Conservation (phyloP, 2,329 filamentous ascomycete species). For the Drechslerella dactyloides region DNA sequence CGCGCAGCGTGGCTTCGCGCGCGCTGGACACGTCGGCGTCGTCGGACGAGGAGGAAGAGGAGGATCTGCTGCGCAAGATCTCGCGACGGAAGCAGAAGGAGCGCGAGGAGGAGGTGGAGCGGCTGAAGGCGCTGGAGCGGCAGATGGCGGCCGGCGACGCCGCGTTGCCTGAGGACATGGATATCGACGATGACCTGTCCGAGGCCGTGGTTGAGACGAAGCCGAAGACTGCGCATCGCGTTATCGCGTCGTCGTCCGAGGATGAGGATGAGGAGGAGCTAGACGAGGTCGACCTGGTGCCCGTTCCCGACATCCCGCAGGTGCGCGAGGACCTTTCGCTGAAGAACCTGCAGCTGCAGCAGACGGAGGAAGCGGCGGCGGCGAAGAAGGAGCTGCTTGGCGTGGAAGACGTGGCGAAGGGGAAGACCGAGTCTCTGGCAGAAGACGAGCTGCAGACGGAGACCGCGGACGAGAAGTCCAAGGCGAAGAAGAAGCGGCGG, state of each 20-base stretch:
- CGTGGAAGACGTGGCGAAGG: constrained; percentile 18
- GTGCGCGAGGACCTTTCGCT: constrained; percentile 33
- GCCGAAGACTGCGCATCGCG: constrained; percentile 21
- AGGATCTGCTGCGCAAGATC: constrained; percentile 29
- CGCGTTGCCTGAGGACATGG: constrained; percentile 59
- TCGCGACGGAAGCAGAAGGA: constrained; percentile 39
- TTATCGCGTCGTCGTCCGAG: constrained; percentile 57
- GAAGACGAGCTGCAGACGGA: constrained; percentile 59
- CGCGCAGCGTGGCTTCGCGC: constrained; percentile 81
- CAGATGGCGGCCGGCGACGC: constrained; percentile 1
- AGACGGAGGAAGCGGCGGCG: constrained; percentile 22
- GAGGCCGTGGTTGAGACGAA: constrained; percentile 61
- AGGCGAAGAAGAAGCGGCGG: constrained; percentile 53
- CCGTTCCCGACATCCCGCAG: constrained; percentile 43
- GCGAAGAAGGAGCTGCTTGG: constrained; percentile 18
- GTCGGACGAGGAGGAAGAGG: constrained; percentile 54
- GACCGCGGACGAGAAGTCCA: constrained; percentile 53
- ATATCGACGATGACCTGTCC: constrained; percentile 66
- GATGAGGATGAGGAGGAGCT: constrained; percentile 55
- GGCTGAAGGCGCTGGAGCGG: constrained; percentile 23
- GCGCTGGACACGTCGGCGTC: constrained; percentile 63
- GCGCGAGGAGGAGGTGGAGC: constrained; percentile 31
- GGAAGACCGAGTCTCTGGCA: constrained; percentile 58
- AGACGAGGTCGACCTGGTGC: constrained; percentile 53
- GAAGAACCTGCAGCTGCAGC: constrained; percentile 39